Evolutionary conservation across 306 rosid genomes (phyloP).

Genomic region (Carpinus viminea): DNA sequence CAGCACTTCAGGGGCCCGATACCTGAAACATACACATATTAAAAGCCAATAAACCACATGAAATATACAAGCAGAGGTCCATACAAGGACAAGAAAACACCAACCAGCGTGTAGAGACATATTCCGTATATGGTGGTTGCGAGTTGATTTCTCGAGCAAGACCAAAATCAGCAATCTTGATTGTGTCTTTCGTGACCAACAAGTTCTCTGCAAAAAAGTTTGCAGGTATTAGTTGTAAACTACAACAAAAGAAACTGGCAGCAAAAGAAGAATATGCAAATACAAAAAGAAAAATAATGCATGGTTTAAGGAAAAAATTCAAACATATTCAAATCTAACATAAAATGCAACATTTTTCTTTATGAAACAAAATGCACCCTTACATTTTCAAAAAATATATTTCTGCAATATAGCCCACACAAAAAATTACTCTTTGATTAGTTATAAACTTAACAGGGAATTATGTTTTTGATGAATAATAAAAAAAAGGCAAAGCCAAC

Average conservation of each 20-base stretch:
- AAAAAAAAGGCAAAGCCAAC: background rate
- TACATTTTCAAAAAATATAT: background rate
- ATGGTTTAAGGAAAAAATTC: background rate
- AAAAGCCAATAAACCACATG: constrained; percentile 17
- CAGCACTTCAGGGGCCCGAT: constrained; percentile 98
- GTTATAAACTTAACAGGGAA: background rate
- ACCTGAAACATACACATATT: constrained; percentile 52
- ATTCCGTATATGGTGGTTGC: constrained; percentile 90
- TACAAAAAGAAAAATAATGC: background rate
- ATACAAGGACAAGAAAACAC: constrained; percentile 25
- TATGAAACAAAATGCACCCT: background rate
- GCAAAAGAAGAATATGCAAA: constrained; percentile 13
- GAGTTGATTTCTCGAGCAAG: constrained; percentile 88
- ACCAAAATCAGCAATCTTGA: constrained; percentile 97
- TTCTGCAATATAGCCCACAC: background rate
- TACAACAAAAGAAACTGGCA: constrained; percentile 6
- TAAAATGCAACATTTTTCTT: background rate
- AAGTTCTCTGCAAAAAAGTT: constrained; percentile 66
- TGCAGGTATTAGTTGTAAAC: background rate
- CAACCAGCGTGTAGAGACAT: constrained; percentile 95
- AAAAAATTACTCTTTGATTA: background rate
- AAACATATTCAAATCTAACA: background rate
- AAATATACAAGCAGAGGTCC: constrained; percentile 3
- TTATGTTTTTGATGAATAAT: background rate
- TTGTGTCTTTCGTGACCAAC: constrained; percentile 72